These are phyloP conservation scores for Alternaria rosae DNA, from an alignment of 2,329 filamentous ascomycete genomes.

Conservation along the genomic window DNA sequence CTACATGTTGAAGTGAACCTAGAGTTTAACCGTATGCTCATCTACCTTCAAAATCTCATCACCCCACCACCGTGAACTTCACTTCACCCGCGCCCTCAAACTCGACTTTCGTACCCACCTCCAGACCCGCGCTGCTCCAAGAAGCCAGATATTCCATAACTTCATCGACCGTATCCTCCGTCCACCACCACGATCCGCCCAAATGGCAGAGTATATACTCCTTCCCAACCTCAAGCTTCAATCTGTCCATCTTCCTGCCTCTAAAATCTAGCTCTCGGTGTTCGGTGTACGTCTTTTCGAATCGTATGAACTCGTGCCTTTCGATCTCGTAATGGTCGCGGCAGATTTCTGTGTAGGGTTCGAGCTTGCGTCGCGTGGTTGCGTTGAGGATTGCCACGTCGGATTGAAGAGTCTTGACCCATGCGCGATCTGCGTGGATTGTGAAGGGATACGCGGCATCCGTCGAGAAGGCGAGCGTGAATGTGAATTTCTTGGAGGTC, in stretches of 20 bases:
- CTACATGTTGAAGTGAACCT: no score
- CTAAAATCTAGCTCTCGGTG: not conserved
- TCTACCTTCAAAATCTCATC: not conserved
- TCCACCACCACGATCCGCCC: constrained; percentile 9
- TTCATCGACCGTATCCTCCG: constrained; percentile 7
- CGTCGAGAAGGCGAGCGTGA: constrained; percentile 11
- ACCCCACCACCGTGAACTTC: not conserved
- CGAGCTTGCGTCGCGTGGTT: not conserved
- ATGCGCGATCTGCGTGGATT: constrained; percentile 5
- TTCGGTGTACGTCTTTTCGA: not conserved
- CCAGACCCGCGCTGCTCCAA: not conserved
- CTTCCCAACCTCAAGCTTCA: constrained; percentile 3
- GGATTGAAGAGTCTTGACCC: constrained; percentile 2
- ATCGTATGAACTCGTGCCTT: not conserved
- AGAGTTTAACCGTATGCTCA: no score
- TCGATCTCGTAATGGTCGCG: not conserved
- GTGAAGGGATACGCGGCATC: constrained; percentile 10
- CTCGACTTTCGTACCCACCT: not conserved
- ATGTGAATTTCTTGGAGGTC: not conserved
- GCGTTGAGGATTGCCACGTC: constrained; percentile 12
- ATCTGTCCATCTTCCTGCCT: not conserved
- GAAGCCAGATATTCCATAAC: constrained; percentile 1
- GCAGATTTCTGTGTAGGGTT: not conserved
- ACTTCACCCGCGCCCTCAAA: not conserved
- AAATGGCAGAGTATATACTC: constrained; percentile 12